Evolutionary conservation across 495 filamentous ascomycete species (phyloP).

Genomic region (Trichocladium antarcticum): DNA sequence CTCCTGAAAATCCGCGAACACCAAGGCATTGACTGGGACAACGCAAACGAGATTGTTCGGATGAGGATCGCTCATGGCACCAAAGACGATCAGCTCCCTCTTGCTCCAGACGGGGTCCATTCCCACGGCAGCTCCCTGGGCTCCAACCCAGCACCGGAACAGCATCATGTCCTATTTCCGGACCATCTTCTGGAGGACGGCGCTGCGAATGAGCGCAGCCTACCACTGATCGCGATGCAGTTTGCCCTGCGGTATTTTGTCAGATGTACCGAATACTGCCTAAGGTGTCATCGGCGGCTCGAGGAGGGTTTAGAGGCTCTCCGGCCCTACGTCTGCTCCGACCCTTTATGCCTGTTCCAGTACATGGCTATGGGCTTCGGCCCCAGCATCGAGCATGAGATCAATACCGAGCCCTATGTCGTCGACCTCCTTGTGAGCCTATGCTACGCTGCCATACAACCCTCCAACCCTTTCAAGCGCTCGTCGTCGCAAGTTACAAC

Average conservation of each 20-base stretch:
- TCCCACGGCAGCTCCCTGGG: background rate
- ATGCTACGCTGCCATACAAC: constrained; percentile 50
- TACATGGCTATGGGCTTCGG: constrained; percentile 86
- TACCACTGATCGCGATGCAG: constrained; percentile 70
- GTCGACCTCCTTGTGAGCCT: constrained; percentile 81
- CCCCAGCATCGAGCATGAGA: constrained; percentile 74
- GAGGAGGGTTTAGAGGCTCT: constrained; percentile 68
- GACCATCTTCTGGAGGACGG: constrained; percentile 42
- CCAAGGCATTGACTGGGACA: constrained; percentile 51
- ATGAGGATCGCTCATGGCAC: background rate
- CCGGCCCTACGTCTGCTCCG: constrained; percentile 81
- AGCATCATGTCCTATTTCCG: constrained; percentile 23
- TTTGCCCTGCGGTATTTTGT: constrained; percentile 71
- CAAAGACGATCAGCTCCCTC: background rate
- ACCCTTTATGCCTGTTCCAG: constrained; percentile 74
- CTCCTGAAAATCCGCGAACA: constrained; percentile 50
- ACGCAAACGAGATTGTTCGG: constrained; percentile 51
- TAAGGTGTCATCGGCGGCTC: constrained; percentile 70
- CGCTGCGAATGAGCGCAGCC: constrained; percentile 20
- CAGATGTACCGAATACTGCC: constrained; percentile 76
- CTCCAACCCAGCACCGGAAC: background rate
- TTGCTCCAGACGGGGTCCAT: constrained; percentile 14
- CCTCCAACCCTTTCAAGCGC: too few relatives aligned
- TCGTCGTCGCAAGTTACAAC: too few relatives aligned
- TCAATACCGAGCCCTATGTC: constrained; percentile 67